Evolutionary conservation across 2,329 filamentous ascomycete species (phyloP).

Genomic region (Phyllosticta citriasiana): DNA sequence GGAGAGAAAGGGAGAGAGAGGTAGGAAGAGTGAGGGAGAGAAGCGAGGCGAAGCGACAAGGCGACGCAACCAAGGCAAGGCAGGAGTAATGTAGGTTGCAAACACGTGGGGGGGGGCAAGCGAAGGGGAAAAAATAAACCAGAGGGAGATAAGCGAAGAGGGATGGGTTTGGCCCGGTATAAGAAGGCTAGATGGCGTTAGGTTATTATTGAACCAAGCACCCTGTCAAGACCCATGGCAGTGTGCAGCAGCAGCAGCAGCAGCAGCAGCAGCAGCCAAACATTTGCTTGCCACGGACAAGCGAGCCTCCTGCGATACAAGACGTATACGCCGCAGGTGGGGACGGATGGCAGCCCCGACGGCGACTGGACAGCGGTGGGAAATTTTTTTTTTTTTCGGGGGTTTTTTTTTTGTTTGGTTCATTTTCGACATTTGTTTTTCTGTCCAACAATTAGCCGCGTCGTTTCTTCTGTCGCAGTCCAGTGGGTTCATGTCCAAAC

Average conservation of each 20-base stretch:
- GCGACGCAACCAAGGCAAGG: not conserved
- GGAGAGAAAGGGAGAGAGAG: no score
- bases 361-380: not conserved
- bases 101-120: not conserved
- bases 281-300: no score
- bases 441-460: not conserved
- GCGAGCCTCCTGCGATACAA: no score
- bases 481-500: not conserved
- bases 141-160: not conserved
- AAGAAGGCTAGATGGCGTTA: not conserved
- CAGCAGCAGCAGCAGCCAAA: no score
- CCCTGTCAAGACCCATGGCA: no score
- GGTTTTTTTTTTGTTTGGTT: not conserved
- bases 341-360: not conserved
- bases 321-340: not conserved
- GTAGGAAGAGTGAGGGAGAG: no score
- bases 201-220: no score
- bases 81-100: not conserved
- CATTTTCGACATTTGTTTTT: not conserved
- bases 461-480: not conserved
- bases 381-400: not conserved
- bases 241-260: no score
- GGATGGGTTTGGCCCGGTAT: not conserved
- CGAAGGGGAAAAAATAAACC: not conserved
- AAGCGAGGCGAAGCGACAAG: not conserved